These are phyloP conservation scores for Trypanosoma cruzi DNA, from an alignment of 208 protist genomes.

Conservation along the genomic window DNA sequence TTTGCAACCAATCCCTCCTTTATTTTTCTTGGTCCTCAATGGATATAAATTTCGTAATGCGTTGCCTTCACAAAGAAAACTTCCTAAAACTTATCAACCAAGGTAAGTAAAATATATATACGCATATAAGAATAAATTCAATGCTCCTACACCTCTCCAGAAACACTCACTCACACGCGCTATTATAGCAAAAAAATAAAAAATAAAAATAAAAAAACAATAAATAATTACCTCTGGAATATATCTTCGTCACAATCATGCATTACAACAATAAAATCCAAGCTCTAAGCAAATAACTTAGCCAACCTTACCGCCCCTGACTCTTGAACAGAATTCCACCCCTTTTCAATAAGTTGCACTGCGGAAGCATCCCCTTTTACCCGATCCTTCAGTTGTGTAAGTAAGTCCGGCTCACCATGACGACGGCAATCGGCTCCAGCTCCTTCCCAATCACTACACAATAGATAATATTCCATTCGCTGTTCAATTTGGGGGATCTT, in stretches of 20 bases:
- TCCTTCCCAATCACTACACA: conserved; percentile 69
- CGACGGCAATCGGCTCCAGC: conserved; percentile 71
- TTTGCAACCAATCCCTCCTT: too few species aligned
- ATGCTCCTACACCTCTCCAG: background rate
- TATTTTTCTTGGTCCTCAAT: too few species aligned
- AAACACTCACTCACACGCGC: background rate
- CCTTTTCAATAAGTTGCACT: conserved; percentile 64
- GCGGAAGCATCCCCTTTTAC: conserved; percentile 60
- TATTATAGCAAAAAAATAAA: conserved; percentile 8
- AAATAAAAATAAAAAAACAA: conserved; percentile 16
- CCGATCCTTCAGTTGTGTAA: conserved; percentile 66
- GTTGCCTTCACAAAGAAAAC: too few species aligned
- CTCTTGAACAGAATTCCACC: conserved; percentile 60
- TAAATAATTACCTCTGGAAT: background rate
- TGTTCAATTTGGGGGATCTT: conserved; percentile 63
- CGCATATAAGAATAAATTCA: conserved; percentile 8
- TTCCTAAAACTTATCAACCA: too few species aligned
- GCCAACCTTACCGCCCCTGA: conserved; percentile 41
- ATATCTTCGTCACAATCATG: background rate
- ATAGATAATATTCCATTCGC: conserved; percentile 85
- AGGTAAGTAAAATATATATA: conserved; percentile 5
- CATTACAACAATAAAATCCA: conserved; percentile 13
- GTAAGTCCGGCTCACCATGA: conserved; percentile 52
- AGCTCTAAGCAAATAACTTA: conserved; percentile 41
- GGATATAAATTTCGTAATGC: too few species aligned